Base-by-base conservation (phyloP, 495 filamentous ascomycete genomes). In the Hypomontagnella submonticulosa region DNA sequence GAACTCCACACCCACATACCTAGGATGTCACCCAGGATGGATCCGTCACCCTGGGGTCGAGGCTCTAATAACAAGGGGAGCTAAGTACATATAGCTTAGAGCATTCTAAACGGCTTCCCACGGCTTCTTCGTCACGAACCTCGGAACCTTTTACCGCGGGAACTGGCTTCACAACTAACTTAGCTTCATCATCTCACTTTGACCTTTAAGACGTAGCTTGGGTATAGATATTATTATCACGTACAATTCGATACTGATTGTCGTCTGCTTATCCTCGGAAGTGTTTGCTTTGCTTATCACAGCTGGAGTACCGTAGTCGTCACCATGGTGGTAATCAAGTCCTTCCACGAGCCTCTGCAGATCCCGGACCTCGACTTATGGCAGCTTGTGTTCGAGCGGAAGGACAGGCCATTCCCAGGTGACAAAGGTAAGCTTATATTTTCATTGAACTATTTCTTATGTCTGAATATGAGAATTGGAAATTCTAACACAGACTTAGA, bases 321-420 rank as follows among this genome's bases (percentile, higher is more conserved):
- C 67, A 69, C 56, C 38, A 90, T 90, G 82, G 85, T 88, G 56
- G 72, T 53, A 15, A 30, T 79, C 44, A 68, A 81, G 57, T 87
- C 87, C 1, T 75, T 78, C 38, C 90, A 85, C 70, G 79, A 82
- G 2, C 67, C 72, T 0, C 49, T 92, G 33, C 76, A 84, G 41
- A 87, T 94, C 43, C 92, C 92, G 0, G 67, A 83, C 27, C 61
- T 85, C 42, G 92, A 94, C 72, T 57, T 97, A 16, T 95, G 87
- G 87, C 79, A 81, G 0, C 88, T 96, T 44, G 72, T 98, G 7
- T 93, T 97, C 72, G 91, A 95, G 69, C 80, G 89, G 47, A 88
- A 89, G 53, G 83, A 90, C 50, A 83, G 80, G 59, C 73, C 78
- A 4, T 96, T 80, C 69, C 82, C 89, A 1, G 89, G 93, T 55